A percentile compares a stretch with the other conserved stretches of the same genome.
Conservation (phyloP, 306 rosid species). For the Quercus glauca region DNA sequence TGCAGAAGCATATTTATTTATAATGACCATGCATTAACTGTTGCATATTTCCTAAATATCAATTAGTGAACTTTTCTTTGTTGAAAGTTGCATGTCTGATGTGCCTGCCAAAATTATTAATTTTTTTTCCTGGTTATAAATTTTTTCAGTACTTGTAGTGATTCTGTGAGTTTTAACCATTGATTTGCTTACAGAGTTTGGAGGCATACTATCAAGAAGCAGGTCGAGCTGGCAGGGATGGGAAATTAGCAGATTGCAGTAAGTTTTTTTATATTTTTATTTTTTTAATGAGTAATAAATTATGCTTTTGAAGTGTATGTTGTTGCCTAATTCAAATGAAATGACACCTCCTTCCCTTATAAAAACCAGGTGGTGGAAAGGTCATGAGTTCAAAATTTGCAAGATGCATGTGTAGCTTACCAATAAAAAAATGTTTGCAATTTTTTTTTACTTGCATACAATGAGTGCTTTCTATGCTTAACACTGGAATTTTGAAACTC, state of each 20-base stretch:
- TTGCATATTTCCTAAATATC: background rate
- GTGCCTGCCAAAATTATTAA: background rate
- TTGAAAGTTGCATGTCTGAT: background rate
- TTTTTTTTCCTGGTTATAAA: background rate
- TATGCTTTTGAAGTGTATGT: background rate
- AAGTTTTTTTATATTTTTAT: constrained; percentile 27
- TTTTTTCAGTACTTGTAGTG: background rate
- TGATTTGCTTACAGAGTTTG: constrained; percentile 61
- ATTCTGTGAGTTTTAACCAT: constrained; percentile 5
- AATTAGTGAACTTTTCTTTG: background rate
- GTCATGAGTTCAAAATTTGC: too few relatives aligned
- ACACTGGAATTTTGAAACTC: constrained; percentile 1
- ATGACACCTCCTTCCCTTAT: too few relatives aligned
- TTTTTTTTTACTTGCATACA: background rate
- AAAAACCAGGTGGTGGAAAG: too few relatives aligned
- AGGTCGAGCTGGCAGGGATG: constrained; percentile 98
- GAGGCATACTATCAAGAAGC: constrained; percentile 99
- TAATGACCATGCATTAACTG: background rate
- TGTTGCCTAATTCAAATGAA: background rate
- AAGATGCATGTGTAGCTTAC: too few relatives aligned
- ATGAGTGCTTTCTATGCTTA: background rate
- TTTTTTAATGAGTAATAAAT: too few relatives aligned
- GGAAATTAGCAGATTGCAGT: constrained; percentile 86
- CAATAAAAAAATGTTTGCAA: too few relatives aligned
- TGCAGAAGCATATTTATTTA: constrained; percentile 5